Evolutionary conservation across 371 early-diverging fungal species (phyloP).

Genomic region (Chytridium lagenaria): DNA sequence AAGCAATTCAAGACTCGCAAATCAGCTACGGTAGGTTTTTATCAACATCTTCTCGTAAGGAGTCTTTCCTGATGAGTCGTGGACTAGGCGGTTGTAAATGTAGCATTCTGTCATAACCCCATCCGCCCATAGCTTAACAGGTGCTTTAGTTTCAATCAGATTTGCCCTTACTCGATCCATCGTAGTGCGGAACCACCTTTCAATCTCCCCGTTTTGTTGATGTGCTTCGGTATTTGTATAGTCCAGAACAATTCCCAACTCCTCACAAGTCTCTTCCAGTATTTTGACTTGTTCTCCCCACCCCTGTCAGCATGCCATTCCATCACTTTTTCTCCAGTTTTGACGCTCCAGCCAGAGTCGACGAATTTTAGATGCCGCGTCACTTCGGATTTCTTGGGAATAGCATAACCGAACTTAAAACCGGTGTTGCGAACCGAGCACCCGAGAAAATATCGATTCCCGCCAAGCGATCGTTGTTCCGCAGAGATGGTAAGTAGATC

Average conservation of each 20-base stretch:
- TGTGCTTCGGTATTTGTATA: constrained; percentile 21
- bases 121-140: constrained; percentile 10
- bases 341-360: constrained; percentile 26
- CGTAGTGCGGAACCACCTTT: constrained; percentile 22
- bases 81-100: constrained; percentile 18
- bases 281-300: constrained; percentile 15
- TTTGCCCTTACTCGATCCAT: constrained; percentile 18
- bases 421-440: constrained; percentile 6
- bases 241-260: not conserved
- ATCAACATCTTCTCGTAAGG: constrained; percentile 15
- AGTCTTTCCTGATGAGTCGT: not conserved
- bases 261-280: not conserved
- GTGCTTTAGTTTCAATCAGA: constrained; percentile 12
- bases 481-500: not conserved
- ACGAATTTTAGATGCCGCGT: no score
- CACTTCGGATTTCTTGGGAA: not conserved
- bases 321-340: constrained; percentile 20
- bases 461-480: not conserved
- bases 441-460: constrained; percentile 3
- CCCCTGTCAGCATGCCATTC: constrained; percentile 22
- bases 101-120: not conserved
- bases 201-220: constrained; percentile 23
- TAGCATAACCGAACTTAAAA: constrained; percentile 10
- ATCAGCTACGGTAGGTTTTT: not conserved
- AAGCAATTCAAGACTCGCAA: no score